Base-by-base conservation (phyloP, 345 rosid genomes). In the Xanthoceras sorbifolium region DNA sequence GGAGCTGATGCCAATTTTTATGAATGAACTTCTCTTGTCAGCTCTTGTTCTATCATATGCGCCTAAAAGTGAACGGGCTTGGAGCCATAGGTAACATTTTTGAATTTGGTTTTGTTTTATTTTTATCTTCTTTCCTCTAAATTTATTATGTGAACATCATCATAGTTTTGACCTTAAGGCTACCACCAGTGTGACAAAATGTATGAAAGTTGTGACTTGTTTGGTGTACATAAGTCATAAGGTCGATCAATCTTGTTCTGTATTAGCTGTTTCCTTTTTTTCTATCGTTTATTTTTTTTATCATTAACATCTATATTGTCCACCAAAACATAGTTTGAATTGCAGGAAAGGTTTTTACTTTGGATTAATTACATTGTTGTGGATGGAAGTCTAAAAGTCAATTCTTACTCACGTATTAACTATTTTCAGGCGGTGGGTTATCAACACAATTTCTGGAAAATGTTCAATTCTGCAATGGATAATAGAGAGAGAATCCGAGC, bases 61-160 rank as follows among this genome's bases (percentile, higher is more conserved):
- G 77, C 97, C 94, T 23, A 94, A 94, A 88, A 92, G 99, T 65
- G 98, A 96, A 64, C 89, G 87, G 70, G 93, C 98, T 72, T 96
- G 99, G 99, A 85, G 97, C 82, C 98, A 93, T 60, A 92, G 97
- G 97, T 94, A 74, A 46, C 42, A 32, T 36, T 20, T 62, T 69
- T 64, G 20, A 29, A 36, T 42, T 25, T 29, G 3, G 1, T 31
- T 25, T 65, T 66, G n/a, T 40, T 52, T 64, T 54, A 48, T 68
- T 36, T 63, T 34, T 8, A 5, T 29, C 9, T 14, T 60, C 23
- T 40, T 1, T 40, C n/a, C 2, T 10, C 26, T 40, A 22, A 26
- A 34, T 59, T 5, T 60, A 40, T 72, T 23, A 61, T 25, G 14
- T 25, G 50, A 34, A 11, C 18, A 29, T 40, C 18, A 29, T 40